Conservation (phyloP, 2,329 filamentous ascomycete genomes). For the Paracorniculantispora psalliotae region DNA sequence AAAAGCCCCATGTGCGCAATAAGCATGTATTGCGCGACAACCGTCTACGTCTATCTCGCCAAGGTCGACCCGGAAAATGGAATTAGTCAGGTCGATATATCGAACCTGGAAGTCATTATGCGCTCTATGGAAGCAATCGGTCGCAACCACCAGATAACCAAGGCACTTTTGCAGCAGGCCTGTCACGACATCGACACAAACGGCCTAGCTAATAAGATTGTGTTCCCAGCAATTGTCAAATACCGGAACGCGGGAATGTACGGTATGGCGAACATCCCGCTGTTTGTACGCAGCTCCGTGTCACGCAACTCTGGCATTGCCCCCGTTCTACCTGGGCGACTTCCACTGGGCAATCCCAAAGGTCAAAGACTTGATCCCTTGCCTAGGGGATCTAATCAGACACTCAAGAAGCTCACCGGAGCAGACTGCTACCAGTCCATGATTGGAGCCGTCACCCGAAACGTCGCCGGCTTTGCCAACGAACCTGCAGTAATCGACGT, state of each 20-base stretch:
- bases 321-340: conserved; percentile 39
- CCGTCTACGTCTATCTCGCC: conserved; percentile 77
- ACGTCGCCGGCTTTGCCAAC: conserved; percentile 20
- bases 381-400: neutral
- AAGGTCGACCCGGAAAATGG: conserved; percentile 59
- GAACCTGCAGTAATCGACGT: neutral
- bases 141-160: conserved; percentile 67
- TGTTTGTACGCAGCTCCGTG: conserved; percentile 42
- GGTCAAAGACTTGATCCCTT: conserved; percentile 15
- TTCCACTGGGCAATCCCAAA: conserved; percentile 34
- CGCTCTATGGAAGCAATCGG: conserved; percentile 74
- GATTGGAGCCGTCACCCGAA: conserved; percentile 29
- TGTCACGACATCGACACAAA: conserved; percentile 70
- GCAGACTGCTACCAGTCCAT: conserved; percentile 28
- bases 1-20: conserved; percentile 51
- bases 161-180: conserved; percentile 79
- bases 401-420: conserved; percentile 17
- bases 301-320: conserved; percentile 36
- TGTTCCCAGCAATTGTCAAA: conserved; percentile 31
- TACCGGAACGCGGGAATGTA: conserved; percentile 27
- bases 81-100: conserved; percentile 42
- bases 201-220: conserved; percentile 32
- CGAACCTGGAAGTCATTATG: conserved; percentile 68
- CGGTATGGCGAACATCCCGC: conserved; percentile 37
- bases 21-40: conserved; percentile 77